Conservation (phyloP, 805 yeast species). For the Starmerella vitae region DNA sequence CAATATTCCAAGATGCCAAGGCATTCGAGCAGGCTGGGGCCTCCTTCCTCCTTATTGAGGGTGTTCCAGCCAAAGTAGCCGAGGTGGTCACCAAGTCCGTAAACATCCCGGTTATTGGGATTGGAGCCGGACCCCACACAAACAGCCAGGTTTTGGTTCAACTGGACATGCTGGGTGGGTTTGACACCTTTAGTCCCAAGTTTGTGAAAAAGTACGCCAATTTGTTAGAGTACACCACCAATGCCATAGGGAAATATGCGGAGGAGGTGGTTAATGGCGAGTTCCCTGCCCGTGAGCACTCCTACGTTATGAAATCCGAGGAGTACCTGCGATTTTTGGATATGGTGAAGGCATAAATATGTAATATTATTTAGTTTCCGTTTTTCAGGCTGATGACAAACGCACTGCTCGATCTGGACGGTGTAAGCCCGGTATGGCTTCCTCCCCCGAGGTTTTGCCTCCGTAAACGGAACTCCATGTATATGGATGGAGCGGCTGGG, state of each 20-base stretch:
- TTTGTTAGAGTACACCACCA: constrained; percentile 36
- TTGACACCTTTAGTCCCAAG: constrained; percentile 43
- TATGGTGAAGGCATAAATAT: neutral
- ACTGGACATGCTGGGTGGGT: constrained; percentile 63
- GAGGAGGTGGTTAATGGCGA: constrained; percentile 40
- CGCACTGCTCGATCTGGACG: neutral
- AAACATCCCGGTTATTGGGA: constrained; percentile 76
- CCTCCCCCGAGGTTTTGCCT: too few relatives aligned
- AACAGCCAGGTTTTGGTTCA: constrained; percentile 86
- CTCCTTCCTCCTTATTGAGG: constrained; percentile 63
- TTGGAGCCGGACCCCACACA: constrained; percentile 79
- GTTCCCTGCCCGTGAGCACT: constrained; percentile 56
- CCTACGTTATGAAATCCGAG: constrained; percentile 56
- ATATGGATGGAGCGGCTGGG: neutral
- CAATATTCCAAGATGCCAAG: constrained; percentile 52
- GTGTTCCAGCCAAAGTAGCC: constrained; percentile 68
- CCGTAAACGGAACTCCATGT: neutral
- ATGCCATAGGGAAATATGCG: constrained; percentile 42
- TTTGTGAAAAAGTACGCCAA: constrained; percentile 62
- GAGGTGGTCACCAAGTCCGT: constrained; percentile 45
- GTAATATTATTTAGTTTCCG: neutral
- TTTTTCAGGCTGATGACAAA: neutral
- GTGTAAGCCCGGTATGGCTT: constrained; percentile 1
- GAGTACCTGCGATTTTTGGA: constrained; percentile 36
- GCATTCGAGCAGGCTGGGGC: constrained; percentile 65